Percentiles rank a stretch among this genome's conserved stretches.
These are phyloP conservation scores for Neonectria coccinea DNA, from an alignment of 2,329 filamentous ascomycete genomes.

Conservation along the genomic window DNA sequence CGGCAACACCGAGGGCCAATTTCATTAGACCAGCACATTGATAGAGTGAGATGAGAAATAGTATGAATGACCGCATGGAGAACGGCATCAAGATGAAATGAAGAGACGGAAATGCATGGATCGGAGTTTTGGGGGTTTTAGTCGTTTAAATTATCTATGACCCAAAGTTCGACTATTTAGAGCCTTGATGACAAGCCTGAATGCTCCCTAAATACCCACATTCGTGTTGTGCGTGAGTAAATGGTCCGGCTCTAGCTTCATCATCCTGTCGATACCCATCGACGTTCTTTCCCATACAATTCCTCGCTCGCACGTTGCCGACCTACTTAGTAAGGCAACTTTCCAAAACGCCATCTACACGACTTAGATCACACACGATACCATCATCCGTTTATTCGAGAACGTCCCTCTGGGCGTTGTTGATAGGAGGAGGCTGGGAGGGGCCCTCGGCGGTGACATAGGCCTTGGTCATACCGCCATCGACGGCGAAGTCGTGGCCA, in stretches of 20 bases:
- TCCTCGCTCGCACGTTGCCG: constrained; percentile 18
- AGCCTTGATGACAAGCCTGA: constrained; percentile 8
- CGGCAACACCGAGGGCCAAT: constrained; percentile 87
- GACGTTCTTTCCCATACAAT: constrained; percentile 18
- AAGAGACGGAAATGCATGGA: constrained; percentile 41
- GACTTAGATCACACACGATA: constrained; percentile 16
- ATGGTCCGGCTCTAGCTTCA: background rate
- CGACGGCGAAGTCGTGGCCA: constrained; percentile 91
- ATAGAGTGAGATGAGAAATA: background rate
- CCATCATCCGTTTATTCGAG: constrained; percentile 49
- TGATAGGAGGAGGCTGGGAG: constrained; percentile 64
- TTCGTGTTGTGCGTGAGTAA: background rate
- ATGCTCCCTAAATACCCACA: background rate
- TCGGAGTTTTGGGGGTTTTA: constrained; percentile 44
- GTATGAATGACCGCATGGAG: background rate
- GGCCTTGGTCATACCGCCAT: constrained; percentile 94
- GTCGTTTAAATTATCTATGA: constrained; percentile 34
- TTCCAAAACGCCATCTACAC: constrained; percentile 25
- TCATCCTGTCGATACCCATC: background rate
- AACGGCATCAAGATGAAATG: background rate
- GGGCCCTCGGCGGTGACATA: constrained; percentile 79
- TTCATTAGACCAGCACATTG: constrained; percentile 50
- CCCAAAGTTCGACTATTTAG: constrained; percentile 22
- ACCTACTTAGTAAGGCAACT: constrained; percentile 6
- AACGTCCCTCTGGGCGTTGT: constrained; percentile 67